Base-by-base conservation (phyloP, 257 asterid genomes). In the Solanum virginianum region DNA sequence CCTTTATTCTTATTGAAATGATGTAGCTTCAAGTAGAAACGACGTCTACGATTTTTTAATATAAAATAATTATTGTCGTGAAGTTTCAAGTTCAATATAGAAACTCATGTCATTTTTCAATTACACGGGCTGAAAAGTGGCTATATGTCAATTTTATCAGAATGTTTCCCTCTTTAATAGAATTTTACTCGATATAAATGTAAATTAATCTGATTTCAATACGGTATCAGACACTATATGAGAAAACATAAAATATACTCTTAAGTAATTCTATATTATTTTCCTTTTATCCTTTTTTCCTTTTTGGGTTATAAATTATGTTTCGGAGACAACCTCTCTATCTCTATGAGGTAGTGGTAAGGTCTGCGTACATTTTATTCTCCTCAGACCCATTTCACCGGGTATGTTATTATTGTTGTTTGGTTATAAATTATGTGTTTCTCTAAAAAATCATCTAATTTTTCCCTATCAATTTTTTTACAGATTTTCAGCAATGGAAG, bases 401-500 rank as follows among this genome's bases (percentile, higher is more conserved):
- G 29, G 2, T 29, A 29, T 29, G 29, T 29, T 29, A 29, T 29
- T 29, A 4, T 32, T 3, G 36, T 32, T 36, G 41, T 4, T 36
- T 36, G 41, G 47, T 11, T 41, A 22, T 32, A 3, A 18, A n/a
- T 16, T 57, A 7, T 14, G 18, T 65, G 43, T 36, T 29, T 49
- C 4, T 22, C 57, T 36, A 36, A 2, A 45, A 26, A 70, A 43
- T 84, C 13, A 2, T 24, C 39, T 49, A 29, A 68, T 12, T 41
- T 12, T 7, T 41, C 60, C 24, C 1, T 39, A 16, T 24, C 3
- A 7, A 11, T 53, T 77, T 81, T n/a, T 5, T 36, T 36, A 3
- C 88, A 89, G 91, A 89, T 89, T 70, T 83, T 87, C n/a, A 89
- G 91, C 91, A 89, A 89, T 11, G 91, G 91, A 3, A 89, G 80